Base-by-base conservation (phyloP, 371 early-diverging fungal species). In the Nematocida displodere region DNA sequence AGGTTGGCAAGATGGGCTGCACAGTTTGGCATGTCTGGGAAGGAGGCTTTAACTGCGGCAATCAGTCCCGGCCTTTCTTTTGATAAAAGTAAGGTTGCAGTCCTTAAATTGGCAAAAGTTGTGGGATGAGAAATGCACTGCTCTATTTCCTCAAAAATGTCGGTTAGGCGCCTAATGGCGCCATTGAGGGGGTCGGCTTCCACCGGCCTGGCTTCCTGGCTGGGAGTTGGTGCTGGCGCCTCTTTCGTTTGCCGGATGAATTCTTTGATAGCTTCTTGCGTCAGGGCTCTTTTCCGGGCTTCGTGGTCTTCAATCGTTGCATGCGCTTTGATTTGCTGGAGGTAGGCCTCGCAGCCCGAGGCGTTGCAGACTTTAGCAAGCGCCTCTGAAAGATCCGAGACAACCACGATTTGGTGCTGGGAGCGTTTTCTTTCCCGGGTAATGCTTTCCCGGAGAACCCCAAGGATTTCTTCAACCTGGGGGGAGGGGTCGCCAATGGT, bases 131-230 rank as follows among this genome's bases (percentile, higher is more conserved):
- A n/a, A 36, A 62, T 42, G 36, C 11, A 3, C 5, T 22, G 29
- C 34, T 62, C 62, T 3, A 62, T 7, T 15, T 62, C 62, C n/a
- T 48, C 62, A 62, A 62, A 62, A 3, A 24, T 4, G 26, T 36
- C 5, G 4, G 36, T 62, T 7, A 62, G 29, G 13, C 37, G 8
- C 11, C 17, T 13, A 37, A 62, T 33, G 26, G 34, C 62, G 5
- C 7, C 46, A 5, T 42, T 36, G 13, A 62, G 44, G 11, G 44
- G 13, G 44, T 34, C 34, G 28, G 4, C 28, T 28, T 34, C 7
- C 5, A 33, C 36, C 4, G 31, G 55, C 24, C 7, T 31, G 7
- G 11, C 8, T 28, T 62, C 5, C 29, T 3, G 34, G 37, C 28
- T 13, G 52, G 13, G 13, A n/a, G 52, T 13, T 22, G 28, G n/a